These are phyloP conservation scores for Rhynchosporium graminicola DNA, from an alignment of 2,329 filamentous ascomycete genomes.

Conservation along the genomic window DNA sequence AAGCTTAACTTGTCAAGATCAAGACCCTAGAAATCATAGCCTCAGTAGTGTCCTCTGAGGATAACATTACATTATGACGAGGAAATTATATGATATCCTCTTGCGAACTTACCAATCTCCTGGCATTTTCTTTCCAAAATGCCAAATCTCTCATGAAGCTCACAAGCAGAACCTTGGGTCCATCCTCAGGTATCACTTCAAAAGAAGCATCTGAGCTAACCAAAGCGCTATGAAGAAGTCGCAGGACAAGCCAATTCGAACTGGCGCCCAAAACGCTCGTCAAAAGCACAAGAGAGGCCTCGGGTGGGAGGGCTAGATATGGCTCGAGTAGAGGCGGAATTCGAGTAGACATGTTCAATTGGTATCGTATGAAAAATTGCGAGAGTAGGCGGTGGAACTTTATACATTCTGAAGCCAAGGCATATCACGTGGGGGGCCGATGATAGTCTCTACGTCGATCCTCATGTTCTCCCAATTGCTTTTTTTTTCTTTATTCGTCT, in stretches of 20 bases:
- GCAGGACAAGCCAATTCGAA: constrained; percentile 65
- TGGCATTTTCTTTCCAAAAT: constrained; percentile 75
- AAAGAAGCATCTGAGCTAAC: constrained; percentile 38
- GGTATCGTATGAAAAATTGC: neutral
- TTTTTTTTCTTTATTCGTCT: neutral
- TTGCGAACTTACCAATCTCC: constrained; percentile 59
- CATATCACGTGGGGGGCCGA: neutral
- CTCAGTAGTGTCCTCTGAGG: constrained; percentile 5
- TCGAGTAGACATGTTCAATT: constrained; percentile 35
- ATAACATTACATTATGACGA: neutral
- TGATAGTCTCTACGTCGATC: constrained; percentile 2
- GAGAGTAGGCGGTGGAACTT: neutral
- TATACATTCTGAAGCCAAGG: constrained; percentile 1
- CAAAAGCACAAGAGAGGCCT: constrained; percentile 63
- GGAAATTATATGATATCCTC: neutral
- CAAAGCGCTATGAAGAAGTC: constrained; percentile 48
- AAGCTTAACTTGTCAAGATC: constrained; percentile 64
- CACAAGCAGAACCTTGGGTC: constrained; percentile 67
- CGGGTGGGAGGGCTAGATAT: constrained; percentile 59
- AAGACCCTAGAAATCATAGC: constrained; percentile 56
- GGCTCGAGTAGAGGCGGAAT: constrained; percentile 63
- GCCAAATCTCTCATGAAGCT: constrained; percentile 78
- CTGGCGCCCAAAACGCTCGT: constrained; percentile 67
- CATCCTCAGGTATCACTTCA: constrained; percentile 34
- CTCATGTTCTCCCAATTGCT: neutral